Evolutionary conservation across 1,139 yeast species (phyloP).

Genomic region (Pichiaceae sp.): DNA sequence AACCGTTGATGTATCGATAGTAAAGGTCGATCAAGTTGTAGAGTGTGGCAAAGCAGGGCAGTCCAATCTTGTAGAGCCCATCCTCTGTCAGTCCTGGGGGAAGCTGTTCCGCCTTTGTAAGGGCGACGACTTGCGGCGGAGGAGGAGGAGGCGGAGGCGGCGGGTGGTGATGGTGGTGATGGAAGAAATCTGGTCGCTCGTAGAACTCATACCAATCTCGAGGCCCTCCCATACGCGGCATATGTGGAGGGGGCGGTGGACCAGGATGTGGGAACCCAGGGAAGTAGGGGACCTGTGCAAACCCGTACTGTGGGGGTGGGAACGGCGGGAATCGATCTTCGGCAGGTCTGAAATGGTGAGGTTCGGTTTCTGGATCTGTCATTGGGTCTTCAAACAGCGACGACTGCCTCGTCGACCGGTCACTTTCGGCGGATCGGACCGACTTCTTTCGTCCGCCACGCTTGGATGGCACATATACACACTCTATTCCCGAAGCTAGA

Average conservation of each 20-base stretch:
- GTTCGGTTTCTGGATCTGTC: too few species aligned
- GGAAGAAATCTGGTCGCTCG: neutral
- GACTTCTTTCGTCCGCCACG: conserved; percentile 49
- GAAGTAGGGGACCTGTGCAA: too few species aligned
- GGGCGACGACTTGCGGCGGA: conserved; percentile 8
- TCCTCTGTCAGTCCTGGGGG: conserved; percentile 16
- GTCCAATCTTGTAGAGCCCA: conserved; percentile 26
- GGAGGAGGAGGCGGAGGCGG: neutral
- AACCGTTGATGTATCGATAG: conserved; percentile 39
- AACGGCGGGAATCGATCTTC: too few species aligned
- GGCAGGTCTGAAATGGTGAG: too few species aligned
- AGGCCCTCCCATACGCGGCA: too few species aligned
- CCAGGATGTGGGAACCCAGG: too few species aligned
- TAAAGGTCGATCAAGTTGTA: conserved; percentile 35
- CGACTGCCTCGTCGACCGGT: too few species aligned
- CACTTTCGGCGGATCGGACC: too few species aligned
- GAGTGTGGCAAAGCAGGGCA: conserved; percentile 36
- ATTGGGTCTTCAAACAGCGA: too few species aligned
- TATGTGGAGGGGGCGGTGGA: too few species aligned
- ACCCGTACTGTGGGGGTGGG: too few species aligned
- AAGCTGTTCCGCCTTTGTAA: conserved; percentile 4
- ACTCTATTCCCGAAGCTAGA: conserved; percentile 36
- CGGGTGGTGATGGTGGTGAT: neutral
- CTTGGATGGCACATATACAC: conserved; percentile 51
- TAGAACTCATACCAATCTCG: too few species aligned